Evolutionary conservation across 1,139 yeast species (phyloP), one percentile per base, ranked within the genome.

Genomic region (Candida sanyaensis): DNA sequence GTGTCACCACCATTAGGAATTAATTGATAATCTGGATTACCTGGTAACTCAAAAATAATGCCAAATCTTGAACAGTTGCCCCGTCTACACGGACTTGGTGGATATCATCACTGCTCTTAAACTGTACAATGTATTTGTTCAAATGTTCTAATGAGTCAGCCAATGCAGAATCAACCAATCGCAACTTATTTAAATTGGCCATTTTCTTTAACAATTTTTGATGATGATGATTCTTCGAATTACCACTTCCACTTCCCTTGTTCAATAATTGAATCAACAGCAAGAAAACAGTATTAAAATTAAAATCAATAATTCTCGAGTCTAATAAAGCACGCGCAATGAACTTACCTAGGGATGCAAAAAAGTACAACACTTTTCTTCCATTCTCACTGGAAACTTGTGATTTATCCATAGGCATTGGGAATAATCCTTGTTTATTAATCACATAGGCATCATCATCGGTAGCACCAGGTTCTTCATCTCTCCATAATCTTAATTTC

Each of bases 271-370:
- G 70, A 5, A 68, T 62, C 21, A 85, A 51, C 51, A 75, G 74
- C 63, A 93, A 86, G 60, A 93, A 90, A 4, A 83, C 65, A 0
- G 84, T 79, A 61, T 84, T 90, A 66, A 93, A 84, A 46, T 83
- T 76, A 64, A 93, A 84, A 63, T 93, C 98, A 48, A 93, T 78
- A 46, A 92, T 84, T 54, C 98, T 75, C 12, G 91, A 86, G 66
- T 93, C 99, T 45, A 93, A 67, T 63, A 92, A 71, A 0, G 97
- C 88, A 51, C 98, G 75, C 0, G 97, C 97, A 48, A 92, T 75
- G 60, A 93, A 90, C 48, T 81, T 84, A 2, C 99, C 99, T 50
- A 93, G 67, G 17, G 83, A 77, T 17, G 77, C 74, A 65, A 88
- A 93, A 41, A 85, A 66, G 39, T 76, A 75, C 17, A 86, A 51